Base-by-base conservation (phyloP, 139 green algal species). In the Deuterostichococcus epilithicus region DNA sequence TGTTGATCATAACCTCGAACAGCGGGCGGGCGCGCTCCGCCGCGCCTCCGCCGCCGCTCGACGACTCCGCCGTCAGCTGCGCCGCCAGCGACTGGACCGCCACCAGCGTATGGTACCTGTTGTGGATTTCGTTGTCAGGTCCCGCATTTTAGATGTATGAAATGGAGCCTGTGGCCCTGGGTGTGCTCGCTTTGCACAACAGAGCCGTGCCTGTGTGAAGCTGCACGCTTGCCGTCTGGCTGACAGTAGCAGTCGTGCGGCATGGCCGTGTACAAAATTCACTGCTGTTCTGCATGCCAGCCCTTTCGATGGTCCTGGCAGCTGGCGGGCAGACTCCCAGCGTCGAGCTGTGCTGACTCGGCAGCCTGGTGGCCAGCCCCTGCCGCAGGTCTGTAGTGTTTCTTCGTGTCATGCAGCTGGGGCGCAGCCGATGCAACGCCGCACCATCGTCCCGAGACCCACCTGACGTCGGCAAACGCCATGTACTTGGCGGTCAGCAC, bases 401-500 rank as follows among this genome's bases (percentile, higher is more conserved):
- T 18, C 45, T 13, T 60, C 45, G 15, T 26, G 15, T 26, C 45
- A 13, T 26, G 45, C 45, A 26, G 45, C 45, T 60, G 45, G 18
- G 13, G 18, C 45, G 45, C 13, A 60, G 15, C 13, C 45, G 45
- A 13, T 18, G 18, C 45, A 13, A 60, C 45, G 45, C 13, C 18
- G 15, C 15, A 60, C 45, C 45, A 60, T 18, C 72, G 33, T 70
- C 71, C n/a, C n/a, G n/a, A n/a, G n/a, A n/a, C n/a, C n/a, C 66
- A 78, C 78, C 78, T 82, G 72, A 82, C 77, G 60, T 81, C 81
- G 3, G 74, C 73, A 45, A 33, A 83, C 63, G 66, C 25, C 26
- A 91, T 68, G 79, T 90, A 92, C 47, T 82, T 83, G 36, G 34
- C 78, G 37, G 89, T 80, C 59, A 96, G 72, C 26, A 88, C 68